A percentile compares a stretch with the other conserved stretches of the same genome.
These are phyloP conservation scores for Globisporangium spinosum DNA, from an alignment of 352 stramenopile species.

Conservation along the genomic window DNA sequence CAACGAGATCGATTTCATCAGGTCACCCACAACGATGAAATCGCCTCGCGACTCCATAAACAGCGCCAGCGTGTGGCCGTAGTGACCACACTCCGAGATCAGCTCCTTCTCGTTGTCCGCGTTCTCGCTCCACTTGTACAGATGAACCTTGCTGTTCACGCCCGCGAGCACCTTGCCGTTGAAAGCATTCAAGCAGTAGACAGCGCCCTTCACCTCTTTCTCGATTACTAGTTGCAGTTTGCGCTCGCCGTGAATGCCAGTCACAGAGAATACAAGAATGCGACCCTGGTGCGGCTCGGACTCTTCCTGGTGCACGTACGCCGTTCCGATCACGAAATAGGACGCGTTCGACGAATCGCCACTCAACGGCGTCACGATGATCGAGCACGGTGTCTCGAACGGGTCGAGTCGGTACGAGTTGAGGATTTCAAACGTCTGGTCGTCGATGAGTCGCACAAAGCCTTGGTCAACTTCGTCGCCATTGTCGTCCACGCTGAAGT, in stretches of 20 bases:
- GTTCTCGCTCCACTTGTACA: slow-evolving; percentile 91
- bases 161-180: slow-evolving; percentile 91
- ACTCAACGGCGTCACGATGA: slow-evolving; percentile 73
- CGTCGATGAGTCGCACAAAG: slow-evolving; percentile 94
- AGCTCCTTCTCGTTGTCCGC: slow-evolving; percentile 89
- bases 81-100: slow-evolving; percentile 91
- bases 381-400: slow-evolving; percentile 85
- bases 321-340: slow-evolving; percentile 87
- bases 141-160: slow-evolving; percentile 93
- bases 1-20: slow-evolving; percentile 97
- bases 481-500: slow-evolving; percentile 78
- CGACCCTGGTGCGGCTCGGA: slow-evolving; percentile 93
- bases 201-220: slow-evolving; percentile 92
- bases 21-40: slow-evolving; percentile 94
- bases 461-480: slow-evolving; percentile 84
- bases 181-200: slow-evolving; percentile 95
- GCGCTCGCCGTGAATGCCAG: slow-evolving; percentile 71
- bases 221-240: slow-evolving; percentile 90
- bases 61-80: slow-evolving; percentile 94
- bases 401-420: slow-evolving; percentile 86
- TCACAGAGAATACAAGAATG: slow-evolving; percentile 92
- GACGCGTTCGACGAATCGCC: slow-evolving; percentile 72
- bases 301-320: slow-evolving; percentile 93
- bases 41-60: slow-evolving; percentile 93
- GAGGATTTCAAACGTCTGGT: slow-evolving; percentile 94